Base-by-base conservation (phyloP, 2,329 filamentous ascomycete genomes). In the Ceratocystis lukuohia region DNA sequence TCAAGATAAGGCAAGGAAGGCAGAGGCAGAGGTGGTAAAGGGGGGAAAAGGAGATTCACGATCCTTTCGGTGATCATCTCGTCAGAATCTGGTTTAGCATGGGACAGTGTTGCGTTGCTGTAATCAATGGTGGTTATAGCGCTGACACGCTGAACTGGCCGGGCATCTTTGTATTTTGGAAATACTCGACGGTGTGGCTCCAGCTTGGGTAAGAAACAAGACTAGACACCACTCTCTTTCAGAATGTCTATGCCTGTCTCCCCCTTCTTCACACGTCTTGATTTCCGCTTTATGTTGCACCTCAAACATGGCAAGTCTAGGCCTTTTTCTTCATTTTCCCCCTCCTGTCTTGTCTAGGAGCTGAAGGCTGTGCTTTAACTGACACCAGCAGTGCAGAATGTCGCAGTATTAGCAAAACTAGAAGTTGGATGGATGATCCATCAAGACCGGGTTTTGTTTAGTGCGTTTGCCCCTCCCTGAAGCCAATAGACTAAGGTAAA, bases 381-480 rank as follows among this genome's bases (percentile, higher is more conserved):
- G 44, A 45, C 33, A 62, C 61, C 61, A 62, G 7, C 20, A 28
- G 22, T 15, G 37, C 8, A n/a, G 30, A 45, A 62, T 12, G 25
- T 62, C 61, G 44, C n/a, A 28, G 61, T 45, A 62, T 62, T 62
- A 30, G 37, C 37, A 46, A 12, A 53, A 25, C 48, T 53, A 53
- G 22, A 53, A 53, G 48, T n/a, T 8, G 25, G 48, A 20, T 10
- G 22, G 20, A 22, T 53, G 22, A 53, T 53, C 48, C 48, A 25
- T 53, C 8, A 53, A 25, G 48, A 25, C 48, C 48, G 22, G 48
- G 17, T 28, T 25, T 28, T 53, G 48, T 15, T 15, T 53, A 15
- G 48, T 48, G 10, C 25, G 20, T 5, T 15, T 53, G 20, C 10
- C 48, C 15, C 48, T 25, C 48, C 25, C 20, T 12, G 48, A 25